These are phyloP conservation scores for Maudiozyma humilis DNA, from an alignment of 1,139 yeast genomes.

Conservation along the genomic window DNA sequence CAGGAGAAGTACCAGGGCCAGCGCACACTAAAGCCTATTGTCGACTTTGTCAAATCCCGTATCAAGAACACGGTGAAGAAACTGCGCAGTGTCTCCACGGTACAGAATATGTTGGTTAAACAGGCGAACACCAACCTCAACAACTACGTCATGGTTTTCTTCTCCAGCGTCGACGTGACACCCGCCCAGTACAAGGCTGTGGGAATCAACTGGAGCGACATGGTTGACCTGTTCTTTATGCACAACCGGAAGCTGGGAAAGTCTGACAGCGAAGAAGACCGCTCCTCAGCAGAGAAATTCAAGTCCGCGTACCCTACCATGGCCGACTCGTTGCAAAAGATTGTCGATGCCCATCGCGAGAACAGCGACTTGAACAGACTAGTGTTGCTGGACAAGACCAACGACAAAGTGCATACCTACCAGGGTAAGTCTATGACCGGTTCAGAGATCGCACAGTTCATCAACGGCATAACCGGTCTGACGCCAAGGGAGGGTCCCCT, in stretches of 20 bases:
- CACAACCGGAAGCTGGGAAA: slow-evolving; percentile 11
- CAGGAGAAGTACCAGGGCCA: slow-evolving; percentile 65
- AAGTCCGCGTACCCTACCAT: slow-evolving; percentile 14
- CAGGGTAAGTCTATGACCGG: slow-evolving; percentile 17
- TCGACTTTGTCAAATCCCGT: slow-evolving; percentile 50
- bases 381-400: slow-evolving; percentile 18
- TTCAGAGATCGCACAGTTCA: slow-evolving; percentile 15
- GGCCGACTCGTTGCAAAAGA: slow-evolving; percentile 10
- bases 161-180: slow-evolving; percentile 40
- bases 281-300: background rate
- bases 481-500: slow-evolving; percentile 28
- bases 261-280: slow-evolving; percentile 5
- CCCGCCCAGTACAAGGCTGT: slow-evolving; percentile 63
- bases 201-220: slow-evolving; percentile 63
- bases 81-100: slow-evolving; percentile 32
- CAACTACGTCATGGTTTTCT: slow-evolving; percentile 32
- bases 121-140: background rate
- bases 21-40: slow-evolving; percentile 51
- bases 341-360: slow-evolving; percentile 9
- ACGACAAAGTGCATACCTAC: slow-evolving; percentile 17
- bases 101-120: slow-evolving; percentile 10
- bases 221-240: slow-evolving; percentile 33
- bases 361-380: slow-evolving; percentile 13
- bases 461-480: slow-evolving; percentile 12
- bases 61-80: slow-evolving; percentile 66